A percentile compares a stretch with the other conserved stretches of the same genome.
These are phyloP conservation scores for Canavalia ensiformis DNA, from an alignment of 306 rosid genomes.

Conservation along the genomic window DNA sequence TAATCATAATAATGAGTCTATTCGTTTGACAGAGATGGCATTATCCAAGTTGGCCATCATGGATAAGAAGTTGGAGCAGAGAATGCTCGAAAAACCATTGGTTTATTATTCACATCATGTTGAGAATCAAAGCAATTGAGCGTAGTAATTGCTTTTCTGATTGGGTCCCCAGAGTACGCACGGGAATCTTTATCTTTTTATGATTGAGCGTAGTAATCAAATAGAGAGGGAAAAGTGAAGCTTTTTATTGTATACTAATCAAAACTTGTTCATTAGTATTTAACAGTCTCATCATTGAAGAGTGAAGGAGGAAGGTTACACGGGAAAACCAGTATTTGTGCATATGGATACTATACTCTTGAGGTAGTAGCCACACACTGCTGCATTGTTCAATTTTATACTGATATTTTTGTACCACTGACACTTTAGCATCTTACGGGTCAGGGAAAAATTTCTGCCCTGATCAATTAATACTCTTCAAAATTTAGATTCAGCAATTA, in stretches of 20 bases:
- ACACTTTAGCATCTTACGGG: conserved; percentile 1
- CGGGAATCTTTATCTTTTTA: background rate
- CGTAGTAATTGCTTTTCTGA: background rate
- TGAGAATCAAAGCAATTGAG: conserved; percentile 13
- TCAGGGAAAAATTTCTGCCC: background rate
- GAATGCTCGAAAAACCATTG: conserved; percentile 54
- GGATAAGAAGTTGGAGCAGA: conserved; percentile 48
- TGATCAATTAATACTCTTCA: background rate
- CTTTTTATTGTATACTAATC: background rate
- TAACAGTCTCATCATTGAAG: background rate
- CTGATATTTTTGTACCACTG: background rate
- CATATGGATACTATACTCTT: too few species aligned
- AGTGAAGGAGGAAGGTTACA: background rate
- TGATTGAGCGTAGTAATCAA: background rate
- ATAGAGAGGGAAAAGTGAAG: background rate
- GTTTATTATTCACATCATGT: conserved; percentile 29
- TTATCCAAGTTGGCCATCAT: conserved; percentile 54
- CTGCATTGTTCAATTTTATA: too few species aligned
- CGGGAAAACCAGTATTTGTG: background rate
- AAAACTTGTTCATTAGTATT: too few species aligned
- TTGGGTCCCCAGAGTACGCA: background rate
- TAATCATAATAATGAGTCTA: background rate
- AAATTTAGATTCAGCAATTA: background rate
- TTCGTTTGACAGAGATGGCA: conserved; percentile 34
- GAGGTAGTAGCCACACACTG: background rate